A percentile compares a stretch with the other conserved stretches of the same genome.
Conservation (phyloP, 1,139 yeast genomes). For the Yamadazyma taylorii region DNA sequence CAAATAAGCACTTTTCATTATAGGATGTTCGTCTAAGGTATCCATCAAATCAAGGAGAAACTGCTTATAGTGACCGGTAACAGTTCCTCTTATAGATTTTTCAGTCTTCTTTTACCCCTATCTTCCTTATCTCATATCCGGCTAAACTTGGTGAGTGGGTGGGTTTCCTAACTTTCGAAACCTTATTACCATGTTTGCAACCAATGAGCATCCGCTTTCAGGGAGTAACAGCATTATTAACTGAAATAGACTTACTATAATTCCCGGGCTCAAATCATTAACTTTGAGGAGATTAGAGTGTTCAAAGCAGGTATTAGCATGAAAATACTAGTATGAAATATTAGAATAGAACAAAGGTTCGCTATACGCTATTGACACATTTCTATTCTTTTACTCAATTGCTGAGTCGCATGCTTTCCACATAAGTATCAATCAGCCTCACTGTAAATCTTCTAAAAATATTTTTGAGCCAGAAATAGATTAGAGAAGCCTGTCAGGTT, state of each 20-base stretch:
- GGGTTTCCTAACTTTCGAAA: slow-evolving; percentile 2
- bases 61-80: slow-evolving; percentile 11
- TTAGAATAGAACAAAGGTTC: slow-evolving; percentile 27
- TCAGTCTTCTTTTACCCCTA: slow-evolving; percentile 1
- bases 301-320: slow-evolving; percentile 33
- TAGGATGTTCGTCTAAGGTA: slow-evolving; percentile 7
- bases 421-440: too few relatives aligned
- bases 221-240: too few relatives aligned
- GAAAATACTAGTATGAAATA: slow-evolving; percentile 39
- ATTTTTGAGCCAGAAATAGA: too few relatives aligned
- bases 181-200: background rate
- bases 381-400: slow-evolving; percentile 17
- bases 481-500: too few relatives aligned
- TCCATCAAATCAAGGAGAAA: slow-evolving; percentile 9
- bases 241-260: too few relatives aligned
- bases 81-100: slow-evolving; percentile 8
- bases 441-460: too few relatives aligned
- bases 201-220: too few relatives aligned
- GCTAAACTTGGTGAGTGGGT: too few relatives aligned
- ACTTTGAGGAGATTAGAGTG: slow-evolving; percentile 37
- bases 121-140: too few relatives aligned
- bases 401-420: too few relatives aligned
- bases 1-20: slow-evolving; percentile 7
- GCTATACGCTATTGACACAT: slow-evolving; percentile 17
- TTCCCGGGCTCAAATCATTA: slow-evolving; percentile 22